Evolutionary conservation across 108 stramenopile genomes (phyloP).

Genomic region (Aurantiochytrium sp.): DNA sequence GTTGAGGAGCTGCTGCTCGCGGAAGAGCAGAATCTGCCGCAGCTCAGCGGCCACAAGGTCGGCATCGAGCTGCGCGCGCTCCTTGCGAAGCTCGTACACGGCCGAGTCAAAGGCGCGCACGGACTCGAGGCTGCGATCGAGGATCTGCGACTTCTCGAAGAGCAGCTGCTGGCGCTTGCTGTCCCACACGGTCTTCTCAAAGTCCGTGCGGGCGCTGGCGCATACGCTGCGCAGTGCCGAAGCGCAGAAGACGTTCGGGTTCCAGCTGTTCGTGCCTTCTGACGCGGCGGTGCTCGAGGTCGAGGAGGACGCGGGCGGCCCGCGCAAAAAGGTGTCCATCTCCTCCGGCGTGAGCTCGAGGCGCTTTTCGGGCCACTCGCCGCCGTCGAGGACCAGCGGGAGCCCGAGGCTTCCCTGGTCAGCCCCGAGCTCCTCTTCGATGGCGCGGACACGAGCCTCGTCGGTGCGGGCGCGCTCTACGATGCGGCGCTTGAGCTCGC

Average conservation of each 20-base stretch:
- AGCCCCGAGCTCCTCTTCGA: background rate
- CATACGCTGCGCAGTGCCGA: background rate
- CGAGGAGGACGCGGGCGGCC: background rate
- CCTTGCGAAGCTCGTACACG: slow-evolving; percentile 51
- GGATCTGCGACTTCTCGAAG: slow-evolving; percentile 39
- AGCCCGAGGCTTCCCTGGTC: background rate
- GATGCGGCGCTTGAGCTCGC: slow-evolving; percentile 40
- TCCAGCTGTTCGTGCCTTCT: no score
- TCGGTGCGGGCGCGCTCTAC: background rate
- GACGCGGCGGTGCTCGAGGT: no score
- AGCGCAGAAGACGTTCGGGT: background rate
- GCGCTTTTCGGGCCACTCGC: slow-evolving; percentile 47
- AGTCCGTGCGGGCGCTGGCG: background rate
- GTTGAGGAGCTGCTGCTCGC: slow-evolving; percentile 54
- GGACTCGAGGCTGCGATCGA: slow-evolving; percentile 35
- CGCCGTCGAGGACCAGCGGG: slow-evolving; percentile 22
- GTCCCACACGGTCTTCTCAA: slow-evolving; percentile 33
- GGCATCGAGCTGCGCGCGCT: slow-evolving; percentile 41
- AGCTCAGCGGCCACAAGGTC: slow-evolving; percentile 57
- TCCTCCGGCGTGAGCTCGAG: slow-evolving; percentile 32
- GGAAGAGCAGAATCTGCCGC: slow-evolving; percentile 45
- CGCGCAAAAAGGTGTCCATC: slow-evolving; percentile 15
- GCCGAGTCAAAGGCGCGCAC: slow-evolving; percentile 49
- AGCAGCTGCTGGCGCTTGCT: slow-evolving; percentile 32
- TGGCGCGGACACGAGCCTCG: background rate